Evolutionary conservation across 345 rosid species (phyloP), one percentile per base, ranked within the genome.

Genomic region (Melastoma malabathricum): DNA sequence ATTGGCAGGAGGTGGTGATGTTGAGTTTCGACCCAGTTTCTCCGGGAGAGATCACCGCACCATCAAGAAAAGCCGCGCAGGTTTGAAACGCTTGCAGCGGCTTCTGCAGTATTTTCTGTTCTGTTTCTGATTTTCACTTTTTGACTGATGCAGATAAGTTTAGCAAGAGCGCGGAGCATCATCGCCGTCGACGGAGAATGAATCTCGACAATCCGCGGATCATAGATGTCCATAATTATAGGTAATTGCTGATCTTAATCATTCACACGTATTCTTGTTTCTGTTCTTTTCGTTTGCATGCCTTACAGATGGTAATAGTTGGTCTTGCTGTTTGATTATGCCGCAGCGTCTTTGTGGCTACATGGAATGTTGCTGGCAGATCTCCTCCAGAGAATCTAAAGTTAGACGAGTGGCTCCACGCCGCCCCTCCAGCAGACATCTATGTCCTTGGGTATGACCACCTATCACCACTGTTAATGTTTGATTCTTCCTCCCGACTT

Each of bases 311-410:
- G 38, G 38, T 29, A 29, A 29, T 29, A 2, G 9, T 1, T 4
- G 38, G 38, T 29, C 2, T 29, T 29, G n/a, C 6, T 6, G 12
- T 34, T 10, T 29, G 38, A 29, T 29, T 29, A 10, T 74, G 64
- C 66, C 59, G 67, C 92, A 87, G 97, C 55, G 66, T 92, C 67
- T 92, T 92, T 51, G 92, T 80, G 49, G 93, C 86, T 64, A 75
- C 95, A 29, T 92, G 98, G 98, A 92, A 92, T 68, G 98, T 92
- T 17, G 98, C 81, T 43, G 98, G 97, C 66, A 86, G 84, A 73
- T 79, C 98, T 18, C 98, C 97, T 45, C 77, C 86, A 0, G 66
- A 75, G 31, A 81, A 92, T 66, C 70, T 92, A 73, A 84, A 79
- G 72, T 81, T 87, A 1, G 90, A 87, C 15, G 97, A 92, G 47